Evolutionary conservation across 352 stramenopile species (phyloP).

Genomic region (Phytophthora kernoviae): DNA sequence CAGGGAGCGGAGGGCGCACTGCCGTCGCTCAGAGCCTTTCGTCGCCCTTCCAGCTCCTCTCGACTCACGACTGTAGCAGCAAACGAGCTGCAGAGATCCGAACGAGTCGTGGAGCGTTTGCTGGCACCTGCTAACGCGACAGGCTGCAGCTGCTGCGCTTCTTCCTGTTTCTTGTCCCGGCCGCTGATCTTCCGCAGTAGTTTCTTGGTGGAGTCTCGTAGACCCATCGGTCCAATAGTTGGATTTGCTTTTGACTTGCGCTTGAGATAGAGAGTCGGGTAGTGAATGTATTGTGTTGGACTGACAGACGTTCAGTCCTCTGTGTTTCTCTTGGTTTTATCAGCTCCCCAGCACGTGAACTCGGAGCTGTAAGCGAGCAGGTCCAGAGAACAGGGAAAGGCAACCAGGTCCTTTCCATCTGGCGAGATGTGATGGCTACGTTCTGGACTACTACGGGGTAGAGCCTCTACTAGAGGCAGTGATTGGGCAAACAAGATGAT

Average conservation of each 20-base stretch:
- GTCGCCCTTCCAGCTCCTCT: constrained; percentile 41
- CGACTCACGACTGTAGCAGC: constrained; percentile 47
- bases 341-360: not conserved
- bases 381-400: constrained; percentile 24
- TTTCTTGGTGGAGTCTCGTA: constrained; percentile 49
- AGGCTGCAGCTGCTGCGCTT: constrained; percentile 59
- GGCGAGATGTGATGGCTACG: constrained; percentile 8
- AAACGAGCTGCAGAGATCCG: constrained; percentile 69
- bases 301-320: not conserved
- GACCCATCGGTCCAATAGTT: constrained; percentile 35
- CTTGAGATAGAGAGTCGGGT: constrained; percentile 5
- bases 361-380: not conserved
- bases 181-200: constrained; percentile 55
- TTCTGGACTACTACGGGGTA: not conserved
- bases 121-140: constrained; percentile 76
- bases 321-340: not conserved
- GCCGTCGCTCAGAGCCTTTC: constrained; percentile 62
- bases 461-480: too few species aligned
- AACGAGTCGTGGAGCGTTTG: constrained; percentile 49
- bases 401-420: constrained; percentile 28
- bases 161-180: constrained; percentile 56
- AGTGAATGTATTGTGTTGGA: constrained; percentile 7
- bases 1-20: constrained; percentile 29
- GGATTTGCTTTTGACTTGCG: constrained; percentile 1
- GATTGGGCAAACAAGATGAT: too few species aligned